These are phyloP conservation scores for Acanthochlamys bracteata DNA, from an alignment of 106 monocot genomes.

Conservation along the genomic window DNA sequence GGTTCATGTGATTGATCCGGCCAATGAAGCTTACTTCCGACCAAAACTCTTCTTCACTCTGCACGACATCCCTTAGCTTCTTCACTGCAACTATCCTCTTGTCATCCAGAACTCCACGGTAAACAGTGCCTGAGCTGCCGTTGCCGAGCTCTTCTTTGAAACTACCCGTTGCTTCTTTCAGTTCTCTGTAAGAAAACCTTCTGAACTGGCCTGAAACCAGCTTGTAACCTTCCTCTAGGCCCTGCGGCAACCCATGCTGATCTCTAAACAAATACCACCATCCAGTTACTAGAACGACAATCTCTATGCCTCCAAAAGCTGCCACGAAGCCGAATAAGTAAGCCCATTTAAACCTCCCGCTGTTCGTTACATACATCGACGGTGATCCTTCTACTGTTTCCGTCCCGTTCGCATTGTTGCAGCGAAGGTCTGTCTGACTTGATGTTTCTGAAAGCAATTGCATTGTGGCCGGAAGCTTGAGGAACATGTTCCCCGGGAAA, in stretches of 20 bases:
- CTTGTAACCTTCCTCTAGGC: too few relatives aligned
- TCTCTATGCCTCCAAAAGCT: neutral
- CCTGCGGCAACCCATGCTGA: too few relatives aligned
- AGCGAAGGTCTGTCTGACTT: too few relatives aligned
- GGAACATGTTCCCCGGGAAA: constrained; percentile 12
- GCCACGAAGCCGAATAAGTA: constrained; percentile 7
- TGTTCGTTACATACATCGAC: too few relatives aligned
- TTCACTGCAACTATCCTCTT: constrained; percentile 19
- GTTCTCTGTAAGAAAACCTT: too few relatives aligned
- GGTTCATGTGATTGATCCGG: constrained; percentile 23
- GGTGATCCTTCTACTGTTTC: too few relatives aligned
- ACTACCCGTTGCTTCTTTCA: too few relatives aligned
- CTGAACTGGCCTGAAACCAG: too few relatives aligned
- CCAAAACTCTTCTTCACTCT: constrained; percentile 14
- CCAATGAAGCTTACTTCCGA: constrained; percentile 10
- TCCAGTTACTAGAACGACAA: neutral
- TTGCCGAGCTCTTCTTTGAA: too few relatives aligned
- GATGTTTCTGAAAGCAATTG: too few relatives aligned
- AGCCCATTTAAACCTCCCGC: neutral
- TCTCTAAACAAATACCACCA: constrained; percentile 10
- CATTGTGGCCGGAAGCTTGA: constrained; percentile 6
- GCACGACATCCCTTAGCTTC: constrained; percentile 16
- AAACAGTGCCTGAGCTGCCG: constrained; percentile 11
- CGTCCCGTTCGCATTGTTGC: too few relatives aligned
- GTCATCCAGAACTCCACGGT: constrained; percentile 14